Base-by-base conservation (phyloP, 129 eudicot genomes). In the Apium graveolens region DNA sequence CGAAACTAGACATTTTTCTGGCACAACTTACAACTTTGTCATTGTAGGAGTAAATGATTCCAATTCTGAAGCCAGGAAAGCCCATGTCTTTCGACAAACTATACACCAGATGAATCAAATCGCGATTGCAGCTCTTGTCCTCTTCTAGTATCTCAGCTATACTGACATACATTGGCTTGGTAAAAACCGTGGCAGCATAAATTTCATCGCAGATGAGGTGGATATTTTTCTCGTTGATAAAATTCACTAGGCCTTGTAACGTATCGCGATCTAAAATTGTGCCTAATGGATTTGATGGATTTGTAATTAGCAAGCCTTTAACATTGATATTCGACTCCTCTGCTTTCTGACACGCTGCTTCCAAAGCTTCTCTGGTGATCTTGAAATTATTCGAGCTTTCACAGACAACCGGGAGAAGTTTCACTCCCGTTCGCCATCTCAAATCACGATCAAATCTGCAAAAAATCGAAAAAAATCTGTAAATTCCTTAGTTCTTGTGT, bases 21-120 rank as follows among this genome's bases (percentile, higher is more conserved):
- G 91, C 90, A 29, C 80, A 75, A 16, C n/a, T 80, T 8, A 87
- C 87, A 5, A 90, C 95, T 14, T 68, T 16, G 48, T 90, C 88
- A 39, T 90, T 90, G 87, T 90, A 90, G 1, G 95, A 90, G 75
- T 87, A 90, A 11, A 90, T 80, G 11, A 86, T 82, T 73, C 95
- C 95, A 5, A 87, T 89, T 73, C 95, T 80, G 76, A 90, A 90
- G 5, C 95, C 95, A 0, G 95, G 95, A 53, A 90, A 83, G 34
- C 91, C 91, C 85, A 87, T 80, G 32, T 90, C 94, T 78, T 90
- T 90, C 0, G 94, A 87, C 27, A 87, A 86, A 73, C 90, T 84
- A 46, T 90, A 87, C 14, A 90, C 95, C 12, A 90, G 77, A 70
- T 90, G 95, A 29, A 90, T 73, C 53, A 86, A 77, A 35, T 90